Evolutionary conservation across 179 eudicot genomes (phyloP), one percentile per base, ranked within the genome.

Genomic region (Heliamphora pulchella): DNA sequence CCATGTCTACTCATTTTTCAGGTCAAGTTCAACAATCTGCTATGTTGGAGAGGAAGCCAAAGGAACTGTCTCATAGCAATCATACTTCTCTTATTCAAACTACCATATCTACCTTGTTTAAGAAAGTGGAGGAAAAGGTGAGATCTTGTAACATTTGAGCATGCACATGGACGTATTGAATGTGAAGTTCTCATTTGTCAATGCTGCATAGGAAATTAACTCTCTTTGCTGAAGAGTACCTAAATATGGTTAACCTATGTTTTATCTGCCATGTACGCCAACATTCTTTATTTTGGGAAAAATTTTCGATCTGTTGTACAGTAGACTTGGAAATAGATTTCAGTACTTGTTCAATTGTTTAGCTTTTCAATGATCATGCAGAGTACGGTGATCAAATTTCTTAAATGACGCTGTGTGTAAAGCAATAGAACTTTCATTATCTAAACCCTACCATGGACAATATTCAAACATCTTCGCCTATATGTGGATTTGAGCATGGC

Each of bases 41-140:
- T 68, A 51, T 20, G 69, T 73, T 84, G 46, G 74, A 20, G 39
- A 80, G 83, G 68, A 89, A 81, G 82, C 73, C 82, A 68, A 86
- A 79, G 71, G 86, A 79, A 43, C 46, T 17, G 22, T 63, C 91
- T 71, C 69, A 43, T 46, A 83, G 79, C 62, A 83, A 78, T 75
- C 87, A 76, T 68, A 82, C 83, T 67, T 76, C 90, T 81, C 91
- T 93, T 83, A 92, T 91, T 83, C 97, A 94, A 83, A 77, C 96
- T 75, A 91, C 92, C 53, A 85, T 94, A 83, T 87, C 98, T 71
- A 85, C 94, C 75, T 83, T 94, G 79, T 93, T 93, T 86, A 90
- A 94, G 86, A 94, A 90, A 84, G 94, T 77, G 55, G 93, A 86
- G 86, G 88, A 87, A 77, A 91, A 93, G 92, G 98, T 83, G 76